A percentile compares a stretch with the other conserved stretches of the same genome.
phyloP scores from a whole-genome alignment of 179 eudicot genomes.

The Actinidia polygama region DNA sequence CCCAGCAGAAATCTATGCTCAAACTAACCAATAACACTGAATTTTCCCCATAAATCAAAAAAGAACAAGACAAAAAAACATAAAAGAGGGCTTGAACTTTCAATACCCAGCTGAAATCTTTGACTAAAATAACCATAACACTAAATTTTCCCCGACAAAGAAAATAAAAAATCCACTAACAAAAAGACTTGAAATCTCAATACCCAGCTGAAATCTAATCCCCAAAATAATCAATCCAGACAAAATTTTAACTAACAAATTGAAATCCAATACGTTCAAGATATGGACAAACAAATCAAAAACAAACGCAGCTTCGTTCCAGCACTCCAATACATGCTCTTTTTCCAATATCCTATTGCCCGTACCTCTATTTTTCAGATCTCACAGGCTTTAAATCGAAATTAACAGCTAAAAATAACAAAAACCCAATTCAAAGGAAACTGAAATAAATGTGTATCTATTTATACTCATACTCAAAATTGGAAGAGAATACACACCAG shows the following conservation, averaged over 20 bases:
- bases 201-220: not conserved
- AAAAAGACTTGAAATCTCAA: not conserved
- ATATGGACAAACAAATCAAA: not conserved
- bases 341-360: not conserved
- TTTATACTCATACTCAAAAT: not conserved
- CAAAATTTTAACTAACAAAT: not conserved
- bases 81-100: not conserved
- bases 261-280: not conserved
- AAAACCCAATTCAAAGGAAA: not conserved
- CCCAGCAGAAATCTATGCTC: not conserved
- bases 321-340: constrained; percentile 9
- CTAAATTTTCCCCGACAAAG: too few relatives aligned
- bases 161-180: not conserved
- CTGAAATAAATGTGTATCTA: not conserved
- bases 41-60: not conserved
- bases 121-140: constrained; percentile 43
- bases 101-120: constrained; percentile 14
- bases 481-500: constrained; percentile 19
- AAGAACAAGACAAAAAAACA: too few relatives aligned
- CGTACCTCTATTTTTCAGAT: constrained; percentile 9
- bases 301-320: constrained; percentile 2
- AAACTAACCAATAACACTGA: not conserved
- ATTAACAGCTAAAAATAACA: not conserved
- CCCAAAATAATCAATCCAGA: not conserved
- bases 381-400: not conserved